Conservation (phyloP, 306 rosid genomes). For the Rosa persica region DNA sequence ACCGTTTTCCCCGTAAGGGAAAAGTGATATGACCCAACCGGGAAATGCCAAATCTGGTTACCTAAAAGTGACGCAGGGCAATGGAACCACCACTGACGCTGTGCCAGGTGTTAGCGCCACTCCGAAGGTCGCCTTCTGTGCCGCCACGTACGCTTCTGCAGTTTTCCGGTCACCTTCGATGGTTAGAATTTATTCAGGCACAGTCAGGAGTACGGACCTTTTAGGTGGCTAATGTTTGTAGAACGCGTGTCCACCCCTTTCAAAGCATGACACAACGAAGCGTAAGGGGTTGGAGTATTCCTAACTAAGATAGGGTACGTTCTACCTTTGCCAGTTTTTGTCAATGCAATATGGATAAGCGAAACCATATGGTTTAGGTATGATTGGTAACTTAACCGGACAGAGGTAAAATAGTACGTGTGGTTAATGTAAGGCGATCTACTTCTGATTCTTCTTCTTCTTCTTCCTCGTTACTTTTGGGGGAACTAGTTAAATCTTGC, state of each 20-base stretch:
- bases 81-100: not conserved
- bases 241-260: not conserved
- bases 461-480: not conserved
- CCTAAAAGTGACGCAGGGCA: not conserved
- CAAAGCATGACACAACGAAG: not conserved
- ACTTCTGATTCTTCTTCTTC: not conserved
- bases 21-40: slow-evolving; percentile 1
- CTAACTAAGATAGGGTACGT: not conserved
- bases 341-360: not conserved
- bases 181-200: not conserved
- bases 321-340: not conserved
- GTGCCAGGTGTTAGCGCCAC: not conserved
- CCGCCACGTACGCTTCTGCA: slow-evolving; percentile 12
- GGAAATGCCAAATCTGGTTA: not conserved
- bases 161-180: not conserved
- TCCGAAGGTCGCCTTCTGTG: not conserved
- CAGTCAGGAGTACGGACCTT: not conserved
- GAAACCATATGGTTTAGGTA: not conserved
- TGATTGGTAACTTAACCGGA: not conserved
- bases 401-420: not conserved
- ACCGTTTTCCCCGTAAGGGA: not conserved
- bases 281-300: not conserved
- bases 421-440: not conserved
- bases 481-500: not conserved
- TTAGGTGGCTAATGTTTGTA: not conserved